Base-by-base conservation (phyloP, 176 grass and related monocot genomes). In the Oryza meridionalis region DNA sequence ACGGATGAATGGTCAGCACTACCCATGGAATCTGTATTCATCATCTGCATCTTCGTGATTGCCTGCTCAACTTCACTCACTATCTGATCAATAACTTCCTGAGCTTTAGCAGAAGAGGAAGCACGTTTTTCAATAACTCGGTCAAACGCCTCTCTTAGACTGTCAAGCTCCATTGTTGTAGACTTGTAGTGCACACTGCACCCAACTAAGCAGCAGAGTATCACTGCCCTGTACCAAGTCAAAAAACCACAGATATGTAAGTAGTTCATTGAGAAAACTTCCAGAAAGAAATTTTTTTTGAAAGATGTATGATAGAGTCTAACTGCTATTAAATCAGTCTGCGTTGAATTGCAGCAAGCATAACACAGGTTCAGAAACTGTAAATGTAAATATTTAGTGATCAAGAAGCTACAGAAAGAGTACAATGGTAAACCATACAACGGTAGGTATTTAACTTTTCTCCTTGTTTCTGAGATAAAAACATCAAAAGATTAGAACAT, bases 101-200 rank as follows among this genome's bases (percentile, higher is more conserved):
- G 76, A 21, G 78, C 83, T 72, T 91, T 86, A 49, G 81, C 70
- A 80, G 87, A 92, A 17, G 82, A 94, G 22, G 87, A 71, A 19
- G 76, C 53, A 72, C 76, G 91, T 79, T 95, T 98, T 81, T 96
- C 85, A 64, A 79, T 65, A 73, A 98, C 93, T 62, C 85, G 83
- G 66, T 94, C 91, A 79, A 96, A 98, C 35, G 84, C 72, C 51
- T 98, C 91, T 89, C 84, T 90, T 85, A 99, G 71, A 69, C 77
- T 81, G 27, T 96, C 85, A 19, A 94, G 63, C 33, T 99, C 96
- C 96, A 99, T 99, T 87, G 11, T 51, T 32, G 77, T 61, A 72
- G 35, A 43, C 42, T 43, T 43, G 42, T 11, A 43, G 42, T 43
- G 42, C 42, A 10, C 42, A 43, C 2, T 44, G 19, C 65, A 89